Evolutionary conservation across 129 eudicot genomes (phyloP).

Genomic region (Logfia minima): DNA sequence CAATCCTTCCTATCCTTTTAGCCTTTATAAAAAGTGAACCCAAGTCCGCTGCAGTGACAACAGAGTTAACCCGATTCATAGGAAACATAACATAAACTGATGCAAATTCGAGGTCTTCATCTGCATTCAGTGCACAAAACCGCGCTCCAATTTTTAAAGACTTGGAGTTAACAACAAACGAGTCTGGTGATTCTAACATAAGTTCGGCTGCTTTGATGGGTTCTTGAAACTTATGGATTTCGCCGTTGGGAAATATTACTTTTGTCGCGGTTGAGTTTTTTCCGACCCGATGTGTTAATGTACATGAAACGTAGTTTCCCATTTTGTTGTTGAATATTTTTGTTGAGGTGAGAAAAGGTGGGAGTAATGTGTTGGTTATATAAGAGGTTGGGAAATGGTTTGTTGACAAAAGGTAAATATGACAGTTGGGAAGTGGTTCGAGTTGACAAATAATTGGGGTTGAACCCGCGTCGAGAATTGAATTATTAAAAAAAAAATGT

Average conservation of each 20-base stretch:
- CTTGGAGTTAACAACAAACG: slow-evolving; percentile 53
- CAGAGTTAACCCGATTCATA: slow-evolving; percentile 57
- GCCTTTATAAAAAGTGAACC: slow-evolving; percentile 52
- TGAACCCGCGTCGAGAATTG: slow-evolving; percentile 29
- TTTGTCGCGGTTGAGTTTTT: slow-evolving; percentile 39
- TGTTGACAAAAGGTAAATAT: background rate
- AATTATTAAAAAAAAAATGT: background rate
- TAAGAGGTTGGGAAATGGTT: slow-evolving; percentile 15
- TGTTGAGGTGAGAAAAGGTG: background rate
- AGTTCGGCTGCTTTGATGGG: slow-evolving; percentile 70
- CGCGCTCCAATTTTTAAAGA: slow-evolving; percentile 60
- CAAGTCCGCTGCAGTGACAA: slow-evolving; percentile 60
- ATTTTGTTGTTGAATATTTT: slow-evolving; percentile 24
- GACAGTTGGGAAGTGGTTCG: slow-evolving; percentile 37
- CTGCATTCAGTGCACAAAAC: slow-evolving; percentile 69
- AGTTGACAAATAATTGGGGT: slow-evolving; percentile 31
- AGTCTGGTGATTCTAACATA: slow-evolving; percentile 65
- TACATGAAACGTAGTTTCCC: slow-evolving; percentile 84
- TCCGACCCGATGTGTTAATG: slow-evolving; percentile 30
- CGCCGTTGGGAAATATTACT: slow-evolving; percentile 62
- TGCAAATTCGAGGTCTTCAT: slow-evolving; percentile 70
- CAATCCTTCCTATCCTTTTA: slow-evolving; percentile 45
- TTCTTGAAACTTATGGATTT: slow-evolving; percentile 49
- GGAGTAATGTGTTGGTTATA: slow-evolving; percentile 16
- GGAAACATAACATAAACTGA: slow-evolving; percentile 63